Percentiles rank a stretch among this genome's conserved stretches.
These are phyloP conservation scores for Boletus pseudo-olivaceus DNA, from an alignment of 768 basidiomycete species.

Conservation along the genomic window DNA sequence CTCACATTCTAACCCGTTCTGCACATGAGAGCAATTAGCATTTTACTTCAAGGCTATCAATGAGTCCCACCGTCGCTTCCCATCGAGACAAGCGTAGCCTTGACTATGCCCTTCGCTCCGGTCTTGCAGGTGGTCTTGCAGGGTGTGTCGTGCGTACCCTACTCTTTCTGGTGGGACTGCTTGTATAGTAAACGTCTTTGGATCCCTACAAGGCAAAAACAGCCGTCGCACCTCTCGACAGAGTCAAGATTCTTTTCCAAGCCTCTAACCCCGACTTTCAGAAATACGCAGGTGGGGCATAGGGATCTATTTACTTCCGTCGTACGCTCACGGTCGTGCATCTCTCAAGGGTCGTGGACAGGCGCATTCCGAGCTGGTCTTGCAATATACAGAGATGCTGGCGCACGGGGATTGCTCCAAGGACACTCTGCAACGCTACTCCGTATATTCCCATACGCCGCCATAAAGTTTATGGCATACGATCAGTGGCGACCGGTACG, in stretches of 20 bases:
- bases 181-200: slow-evolving; percentile 8
- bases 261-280: slow-evolving; percentile 93
- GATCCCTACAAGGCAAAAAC: slow-evolving; percentile 72
- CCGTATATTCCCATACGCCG: slow-evolving; percentile 95
- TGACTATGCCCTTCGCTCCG: slow-evolving; percentile 70
- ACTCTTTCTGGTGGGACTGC: neutral
- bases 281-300: slow-evolving; percentile 83
- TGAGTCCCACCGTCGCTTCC: slow-evolving; percentile 35
- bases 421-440: slow-evolving; percentile 95
- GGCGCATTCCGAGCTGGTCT: slow-evolving; percentile 77
- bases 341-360: slow-evolving; percentile 70
- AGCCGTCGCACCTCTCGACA: slow-evolving; percentile 90
- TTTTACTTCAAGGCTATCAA: slow-evolving; percentile 17
- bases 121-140: slow-evolving; percentile 89
- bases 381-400: slow-evolving; percentile 65
- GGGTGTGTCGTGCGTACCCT: slow-evolving; percentile 77
- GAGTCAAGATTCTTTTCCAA: slow-evolving; percentile 98
- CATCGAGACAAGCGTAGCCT: slow-evolving; percentile 53
- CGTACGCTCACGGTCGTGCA: slow-evolving; percentile 6
- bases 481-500: slow-evolving; percentile 79
- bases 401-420: slow-evolving; percentile 82
- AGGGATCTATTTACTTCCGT: slow-evolving; percentile 24
- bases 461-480: slow-evolving; percentile 96
- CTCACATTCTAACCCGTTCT: neutral
- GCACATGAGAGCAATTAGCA: slow-evolving; percentile 9